Percentiles rank a stretch among this genome's conserved stretches.
phyloP scores from a whole-genome alignment of 768 basidiomycete genomes.

The Termitomyces sp. region DNA sequence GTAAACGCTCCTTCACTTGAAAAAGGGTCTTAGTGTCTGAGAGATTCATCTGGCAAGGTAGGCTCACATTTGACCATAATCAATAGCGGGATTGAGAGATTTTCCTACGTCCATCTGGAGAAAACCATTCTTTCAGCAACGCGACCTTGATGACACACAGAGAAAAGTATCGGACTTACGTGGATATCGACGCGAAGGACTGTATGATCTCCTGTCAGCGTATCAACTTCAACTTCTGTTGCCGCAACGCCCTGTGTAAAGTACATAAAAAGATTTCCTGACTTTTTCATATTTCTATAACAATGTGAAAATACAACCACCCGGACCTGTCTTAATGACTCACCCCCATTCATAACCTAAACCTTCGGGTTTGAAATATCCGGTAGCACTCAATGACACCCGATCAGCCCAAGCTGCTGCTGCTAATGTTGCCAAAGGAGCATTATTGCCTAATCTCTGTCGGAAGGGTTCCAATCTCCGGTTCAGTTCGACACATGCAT shows the following conservation, averaged over 20 bases:
- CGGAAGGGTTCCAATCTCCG: constrained; percentile 9
- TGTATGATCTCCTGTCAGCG: constrained; percentile 11
- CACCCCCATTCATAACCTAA: constrained; percentile 13
- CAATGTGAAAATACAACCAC: not conserved
- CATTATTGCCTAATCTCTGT: constrained; percentile 8
- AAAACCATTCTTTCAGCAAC: not conserved
- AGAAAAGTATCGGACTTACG: not conserved
- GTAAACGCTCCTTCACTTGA: constrained; percentile 11
- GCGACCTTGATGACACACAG: no score
- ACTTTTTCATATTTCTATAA: constrained; percentile 11
- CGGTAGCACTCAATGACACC: constrained; percentile 12
- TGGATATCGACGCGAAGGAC: constrained; percentile 13
- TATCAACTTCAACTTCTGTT: constrained; percentile 14
- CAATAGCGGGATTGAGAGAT: constrained; percentile 13
- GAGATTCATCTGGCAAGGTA: not conserved
- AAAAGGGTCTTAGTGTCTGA: not conserved
- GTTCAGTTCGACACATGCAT: constrained; percentile 14
- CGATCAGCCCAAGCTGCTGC: constrained; percentile 10
- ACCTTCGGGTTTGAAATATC: constrained; percentile 8
- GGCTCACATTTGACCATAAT: constrained; percentile 13
- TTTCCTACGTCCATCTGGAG: constrained; percentile 15
- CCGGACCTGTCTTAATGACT: not conserved
- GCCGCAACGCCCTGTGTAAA: constrained; percentile 13
- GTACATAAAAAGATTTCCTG: constrained; percentile 13
- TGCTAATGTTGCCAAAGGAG: constrained; percentile 6